These are phyloP conservation scores for Desmodesmus armatus DNA, from an alignment of 139 green algal genomes.

Conservation along the genomic window DNA sequence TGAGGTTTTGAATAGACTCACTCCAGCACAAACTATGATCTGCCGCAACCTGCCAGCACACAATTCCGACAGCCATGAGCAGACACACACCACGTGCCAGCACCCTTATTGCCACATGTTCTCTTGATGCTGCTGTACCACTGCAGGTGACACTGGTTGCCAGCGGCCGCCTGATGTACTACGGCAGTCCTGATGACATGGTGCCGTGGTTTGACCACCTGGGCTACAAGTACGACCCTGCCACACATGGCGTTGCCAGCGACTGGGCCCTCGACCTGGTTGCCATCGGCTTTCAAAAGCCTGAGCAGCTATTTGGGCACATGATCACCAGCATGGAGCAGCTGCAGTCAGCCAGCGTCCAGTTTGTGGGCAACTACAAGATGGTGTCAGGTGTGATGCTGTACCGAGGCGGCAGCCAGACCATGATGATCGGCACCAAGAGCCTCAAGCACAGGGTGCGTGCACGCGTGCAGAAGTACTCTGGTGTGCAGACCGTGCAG, in stretches of 20 bases:
- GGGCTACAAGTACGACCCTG: conserved; percentile 30
- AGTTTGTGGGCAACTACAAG: no score
- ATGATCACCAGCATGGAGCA: background rate
- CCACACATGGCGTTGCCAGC: conserved; percentile 22
- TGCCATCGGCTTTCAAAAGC: conserved; percentile 72
- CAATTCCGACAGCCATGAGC: no score
- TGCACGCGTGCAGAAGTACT: no score
- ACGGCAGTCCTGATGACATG: conserved; percentile 38
- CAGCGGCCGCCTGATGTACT: conserved; percentile 53
- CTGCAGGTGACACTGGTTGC: conserved; percentile 83
- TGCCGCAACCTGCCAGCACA: no score
- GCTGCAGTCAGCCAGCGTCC: background rate
- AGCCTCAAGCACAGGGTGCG: background rate
- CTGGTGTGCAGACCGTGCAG: background rate
- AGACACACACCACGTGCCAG: no score
- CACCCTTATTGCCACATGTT: no score
- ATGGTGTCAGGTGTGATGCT: no score
- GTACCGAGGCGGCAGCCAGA: background rate
- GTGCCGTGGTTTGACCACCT: conserved; percentile 50
- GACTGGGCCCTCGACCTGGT: conserved; percentile 70
- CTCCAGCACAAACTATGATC: no score
- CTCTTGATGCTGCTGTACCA: conserved; percentile 59
- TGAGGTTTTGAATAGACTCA: no score
- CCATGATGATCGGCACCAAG: background rate
- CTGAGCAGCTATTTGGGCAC: background rate